Conservation (phyloP, 805 yeast genomes). For the Suhomyces emberorum region DNA sequence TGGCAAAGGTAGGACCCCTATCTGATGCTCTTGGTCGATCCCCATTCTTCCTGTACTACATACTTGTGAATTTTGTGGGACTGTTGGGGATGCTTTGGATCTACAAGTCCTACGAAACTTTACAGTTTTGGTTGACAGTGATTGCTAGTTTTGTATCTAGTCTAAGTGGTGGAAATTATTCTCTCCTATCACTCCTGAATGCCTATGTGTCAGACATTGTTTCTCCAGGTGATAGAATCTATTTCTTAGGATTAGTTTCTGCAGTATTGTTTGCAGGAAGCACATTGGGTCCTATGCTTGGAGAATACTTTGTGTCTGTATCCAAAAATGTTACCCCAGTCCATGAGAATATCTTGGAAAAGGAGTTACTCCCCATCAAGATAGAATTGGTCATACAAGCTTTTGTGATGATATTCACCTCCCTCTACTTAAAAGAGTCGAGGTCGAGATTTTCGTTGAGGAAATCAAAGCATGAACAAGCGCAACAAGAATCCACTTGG, state of each 20-base stretch:
- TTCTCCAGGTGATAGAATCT: slow-evolving; percentile 6
- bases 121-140: slow-evolving; percentile 2
- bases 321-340: slow-evolving; percentile 1
- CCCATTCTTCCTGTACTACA: slow-evolving; percentile 4
- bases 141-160: not conserved
- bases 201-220: slow-evolving; percentile 10
- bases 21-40: slow-evolving; percentile 10
- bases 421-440: slow-evolving; percentile 18
- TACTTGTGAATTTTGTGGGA: not conserved
- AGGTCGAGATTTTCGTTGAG: slow-evolving; percentile 15
- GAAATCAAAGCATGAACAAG: slow-evolving; percentile 11
- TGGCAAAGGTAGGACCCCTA: slow-evolving; percentile 8
- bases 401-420: slow-evolving; percentile 1
- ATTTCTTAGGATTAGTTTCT: slow-evolving; percentile 7
- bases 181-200: slow-evolving; percentile 5
- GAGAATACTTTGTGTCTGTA: slow-evolving; percentile 1
- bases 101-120: not conserved
- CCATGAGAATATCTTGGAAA: slow-evolving; percentile 3
- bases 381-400: slow-evolving; percentile 10
- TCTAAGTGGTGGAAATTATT: slow-evolving; percentile 7
- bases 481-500: not conserved
- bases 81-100: not conserved
- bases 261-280: slow-evolving; percentile 6
- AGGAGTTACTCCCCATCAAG: slow-evolving; percentile 15
- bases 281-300: slow-evolving; percentile 9